Conservation (phyloP, 768 basidiomycete genomes). For the Lentinula lateritia region DNA sequence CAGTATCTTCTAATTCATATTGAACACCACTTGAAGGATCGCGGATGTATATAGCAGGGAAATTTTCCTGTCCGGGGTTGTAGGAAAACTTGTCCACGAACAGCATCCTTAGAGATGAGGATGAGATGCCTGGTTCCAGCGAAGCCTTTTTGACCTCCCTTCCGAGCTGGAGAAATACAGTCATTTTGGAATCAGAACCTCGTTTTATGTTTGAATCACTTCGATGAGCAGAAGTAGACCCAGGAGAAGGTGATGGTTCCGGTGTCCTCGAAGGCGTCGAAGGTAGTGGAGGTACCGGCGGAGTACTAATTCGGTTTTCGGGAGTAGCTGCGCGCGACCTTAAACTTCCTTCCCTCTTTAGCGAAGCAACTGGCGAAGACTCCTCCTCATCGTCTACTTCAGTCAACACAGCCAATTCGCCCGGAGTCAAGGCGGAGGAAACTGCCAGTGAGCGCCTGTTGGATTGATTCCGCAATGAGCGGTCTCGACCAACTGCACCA, state of each 20-base stretch:
- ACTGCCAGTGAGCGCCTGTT: slow-evolving; percentile 69
- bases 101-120: slow-evolving; percentile 72
- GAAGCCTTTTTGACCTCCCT: slow-evolving; percentile 84
- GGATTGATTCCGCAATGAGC: slow-evolving; percentile 40
- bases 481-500: slow-evolving; percentile 43
- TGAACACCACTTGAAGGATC: slow-evolving; percentile 90
- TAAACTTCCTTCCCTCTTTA: slow-evolving; percentile 18
- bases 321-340: slow-evolving; percentile 30
- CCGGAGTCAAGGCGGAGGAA: slow-evolving; percentile 56
- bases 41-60: slow-evolving; percentile 92
- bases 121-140: slow-evolving; percentile 65
- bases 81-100: slow-evolving; percentile 96
- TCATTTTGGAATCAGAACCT: slow-evolving; percentile 35
- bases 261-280: slow-evolving; percentile 35
- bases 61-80: slow-evolving; percentile 88
- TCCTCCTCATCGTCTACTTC: slow-evolving; percentile 67
- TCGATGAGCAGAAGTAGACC: slow-evolving; percentile 3
- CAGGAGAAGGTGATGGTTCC: slow-evolving; percentile 22
- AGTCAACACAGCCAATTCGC: slow-evolving; percentile 68
- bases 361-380: slow-evolving; percentile 12
- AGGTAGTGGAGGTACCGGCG: slow-evolving; percentile 45
- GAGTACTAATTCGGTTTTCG: slow-evolving; percentile 26
- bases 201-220: slow-evolving; percentile 9
- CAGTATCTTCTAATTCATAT: slow-evolving; percentile 93
- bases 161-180: slow-evolving; percentile 86